These are phyloP conservation scores for Vicia sativa DNA, from an alignment of 306 rosid genomes.

Conservation along the genomic window DNA sequence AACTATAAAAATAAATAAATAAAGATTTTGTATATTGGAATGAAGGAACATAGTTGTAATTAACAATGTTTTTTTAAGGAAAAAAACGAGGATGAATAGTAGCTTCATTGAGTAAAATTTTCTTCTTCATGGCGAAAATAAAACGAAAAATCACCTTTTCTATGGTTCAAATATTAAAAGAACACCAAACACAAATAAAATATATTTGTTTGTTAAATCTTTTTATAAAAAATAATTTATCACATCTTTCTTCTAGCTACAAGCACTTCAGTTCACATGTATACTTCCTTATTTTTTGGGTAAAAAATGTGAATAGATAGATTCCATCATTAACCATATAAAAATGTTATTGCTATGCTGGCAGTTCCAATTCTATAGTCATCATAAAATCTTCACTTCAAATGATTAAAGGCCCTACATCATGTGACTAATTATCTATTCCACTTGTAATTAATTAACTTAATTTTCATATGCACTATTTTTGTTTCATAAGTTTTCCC, in stretches of 20 bases:
- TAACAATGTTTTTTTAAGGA: too few relatives aligned
- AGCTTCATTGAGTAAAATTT: too few relatives aligned
- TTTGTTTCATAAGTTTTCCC: neutral
- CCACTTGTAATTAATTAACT: conserved; percentile 40
- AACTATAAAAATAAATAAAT: too few relatives aligned
- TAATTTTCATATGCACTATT: conserved; percentile 14
- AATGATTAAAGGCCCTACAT: conserved; percentile 74
- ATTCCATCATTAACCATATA: conserved; percentile 31
- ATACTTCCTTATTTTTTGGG: conserved; percentile 37
- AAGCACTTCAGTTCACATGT: conserved; percentile 29
- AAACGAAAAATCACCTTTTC: too few relatives aligned
- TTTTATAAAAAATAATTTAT: neutral
- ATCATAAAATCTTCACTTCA: conserved; percentile 60
- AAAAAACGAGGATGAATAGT: too few relatives aligned
- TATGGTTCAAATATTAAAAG: too few relatives aligned
- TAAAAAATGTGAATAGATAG: conserved; percentile 35
- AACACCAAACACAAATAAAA: neutral
- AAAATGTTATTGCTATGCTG: conserved; percentile 5
- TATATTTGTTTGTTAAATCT: neutral
- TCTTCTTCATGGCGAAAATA: too few relatives aligned
- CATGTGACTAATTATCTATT: conserved; percentile 40
- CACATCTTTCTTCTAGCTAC: conserved; percentile 28
- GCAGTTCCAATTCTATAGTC: conserved; percentile 37
- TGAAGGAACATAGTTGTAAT: too few relatives aligned
- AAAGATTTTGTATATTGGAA: too few relatives aligned